Evolutionary conservation across 768 basidiomycete genomes (phyloP).

Genomic region (Rickenella mellea): DNA sequence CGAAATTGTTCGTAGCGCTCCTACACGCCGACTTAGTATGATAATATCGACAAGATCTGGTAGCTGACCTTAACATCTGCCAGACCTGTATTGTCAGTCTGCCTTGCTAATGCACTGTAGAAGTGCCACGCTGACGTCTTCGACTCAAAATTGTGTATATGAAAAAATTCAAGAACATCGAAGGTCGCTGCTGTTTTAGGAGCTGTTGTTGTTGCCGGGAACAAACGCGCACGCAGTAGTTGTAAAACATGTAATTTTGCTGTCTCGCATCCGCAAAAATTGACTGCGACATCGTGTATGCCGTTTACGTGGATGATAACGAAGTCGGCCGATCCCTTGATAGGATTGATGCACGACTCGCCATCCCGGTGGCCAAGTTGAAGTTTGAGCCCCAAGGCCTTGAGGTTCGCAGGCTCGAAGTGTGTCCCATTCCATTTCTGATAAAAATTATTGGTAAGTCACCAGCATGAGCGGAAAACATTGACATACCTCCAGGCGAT

Average conservation of each 20-base stretch:
- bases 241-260: conserved; percentile 6
- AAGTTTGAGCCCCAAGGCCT: conserved; percentile 10
- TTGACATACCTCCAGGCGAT: conserved; percentile 12
- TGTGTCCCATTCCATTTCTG: conserved; percentile 11
- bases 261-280: conserved; percentile 17
- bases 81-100: conserved; percentile 22
- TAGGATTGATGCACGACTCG: conserved; percentile 5
- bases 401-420: conserved; percentile 7
- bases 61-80: conserved; percentile 3
- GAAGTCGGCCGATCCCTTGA: conserved; percentile 3
- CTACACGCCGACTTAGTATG: conserved; percentile 1
- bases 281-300: conserved; percentile 13
- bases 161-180: conserved; percentile 19
- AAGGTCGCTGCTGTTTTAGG: neutral
- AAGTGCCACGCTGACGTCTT: conserved; percentile 24
- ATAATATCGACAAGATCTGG: neutral
- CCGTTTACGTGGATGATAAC: conserved; percentile 9
- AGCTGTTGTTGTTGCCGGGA: conserved; percentile 16
- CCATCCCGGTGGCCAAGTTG: conserved; percentile 18
- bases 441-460: neutral
- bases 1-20: conserved; percentile 14
- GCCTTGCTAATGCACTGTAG: conserved; percentile 16
- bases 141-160: conserved; percentile 21
- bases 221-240: conserved; percentile 13
- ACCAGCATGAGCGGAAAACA: neutral